Evolutionary conservation across 768 basidiomycete species (phyloP).

Genomic region (Phlegmacium glaucopus): DNA sequence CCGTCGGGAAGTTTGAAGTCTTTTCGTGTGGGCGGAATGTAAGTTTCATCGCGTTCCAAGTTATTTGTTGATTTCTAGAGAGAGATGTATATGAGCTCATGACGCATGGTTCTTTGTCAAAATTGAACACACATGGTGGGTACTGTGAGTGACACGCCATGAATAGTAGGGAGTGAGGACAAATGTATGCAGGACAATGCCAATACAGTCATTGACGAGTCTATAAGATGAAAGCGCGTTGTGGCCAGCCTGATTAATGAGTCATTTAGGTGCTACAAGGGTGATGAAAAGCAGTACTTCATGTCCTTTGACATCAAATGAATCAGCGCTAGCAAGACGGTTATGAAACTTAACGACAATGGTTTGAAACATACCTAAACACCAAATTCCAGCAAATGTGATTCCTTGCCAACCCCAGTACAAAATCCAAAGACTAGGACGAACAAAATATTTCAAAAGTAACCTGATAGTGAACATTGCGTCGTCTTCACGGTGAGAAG

Average conservation of each 20-base stretch:
- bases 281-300: slow-evolving; percentile 28
- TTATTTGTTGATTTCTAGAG: slow-evolving; percentile 42
- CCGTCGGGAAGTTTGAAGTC: slow-evolving; percentile 43
- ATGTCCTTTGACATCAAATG: slow-evolving; percentile 30
- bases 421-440: slow-evolving; percentile 33
- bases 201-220: slow-evolving; percentile 35
- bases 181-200: slow-evolving; percentile 41
- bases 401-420: slow-evolving; percentile 54
- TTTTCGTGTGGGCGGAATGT: slow-evolving; percentile 45
- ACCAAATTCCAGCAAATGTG: slow-evolving; percentile 41
- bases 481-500: slow-evolving; percentile 19
- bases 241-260: slow-evolving; percentile 41
- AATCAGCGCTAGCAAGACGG: too few species aligned
- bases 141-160: slow-evolving; percentile 66
- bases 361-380: slow-evolving; percentile 32
- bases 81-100: background rate
- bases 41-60: slow-evolving; percentile 74
- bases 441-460: background rate
- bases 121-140: slow-evolving; percentile 50
- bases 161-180: slow-evolving; percentile 59
- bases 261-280: background rate
- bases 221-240: slow-evolving; percentile 40
- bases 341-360: too few species aligned
- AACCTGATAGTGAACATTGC: background rate
- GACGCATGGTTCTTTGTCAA: background rate